Evolutionary conservation across 345 rosid genomes (phyloP), one percentile per base, ranked within the genome.

Genomic region (Aurinia saxatilis): DNA sequence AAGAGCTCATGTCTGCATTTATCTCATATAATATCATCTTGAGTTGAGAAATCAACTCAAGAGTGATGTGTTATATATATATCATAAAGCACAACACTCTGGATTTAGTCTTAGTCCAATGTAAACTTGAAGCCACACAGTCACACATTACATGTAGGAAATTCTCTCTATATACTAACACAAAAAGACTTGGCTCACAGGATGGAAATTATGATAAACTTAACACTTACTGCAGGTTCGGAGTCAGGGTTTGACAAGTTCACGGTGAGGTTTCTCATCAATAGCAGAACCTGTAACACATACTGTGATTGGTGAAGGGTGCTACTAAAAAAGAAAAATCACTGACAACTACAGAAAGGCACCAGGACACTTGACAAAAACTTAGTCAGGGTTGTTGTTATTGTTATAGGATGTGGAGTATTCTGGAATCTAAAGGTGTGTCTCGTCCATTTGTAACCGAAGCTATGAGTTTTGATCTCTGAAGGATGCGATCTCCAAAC

Each of bases 191-290:
- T 8, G 53, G 37, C 27, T 53, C 54, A 41, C 51, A 40, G 60
- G 49, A 23, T 17, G 63, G 35, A 30, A n/a, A 36, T 10, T 30
- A 55, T 38, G 50, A 55, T 38, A 63, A 65, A 71, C 34, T 70
- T 36, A 41, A n/a, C 63, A 84, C 96, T 87, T 67, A 87, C 98
- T 61, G 83, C 78, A 78, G 88, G 91, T 82, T 89, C 95, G 47
- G 85, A 92, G 73, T 85, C 87, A 3, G 97, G 97, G 67, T 90
- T 87, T 23, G 82, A 67, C 54, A 92, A 76, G 73, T 92, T 92
- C 72, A 89, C 81, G 37, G 97, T 84, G 49, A 92, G 93, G 70
- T 92, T 92, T 78, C 96, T 83, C 97, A 92, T 92, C 82, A 92
- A 70, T 82, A 92, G 71, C 56, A 92, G 66, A 66, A 87, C 95